A percentile compares a stretch with the other conserved stretches of the same genome.
Conservation (phyloP, 768 basidiomycete species). For the Tubosaeta sp. region DNA sequence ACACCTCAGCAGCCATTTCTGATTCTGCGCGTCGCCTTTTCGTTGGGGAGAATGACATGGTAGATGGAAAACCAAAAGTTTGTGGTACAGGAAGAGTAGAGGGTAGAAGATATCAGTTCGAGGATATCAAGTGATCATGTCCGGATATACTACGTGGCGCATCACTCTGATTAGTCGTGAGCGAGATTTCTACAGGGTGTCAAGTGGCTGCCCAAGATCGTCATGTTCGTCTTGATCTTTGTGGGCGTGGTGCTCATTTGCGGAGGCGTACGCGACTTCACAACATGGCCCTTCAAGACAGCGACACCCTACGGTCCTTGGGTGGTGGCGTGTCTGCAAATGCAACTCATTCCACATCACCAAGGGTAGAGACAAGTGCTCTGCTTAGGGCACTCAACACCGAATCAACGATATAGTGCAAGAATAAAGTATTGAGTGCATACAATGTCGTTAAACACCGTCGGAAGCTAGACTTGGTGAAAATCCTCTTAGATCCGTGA, state of each 20-base stretch:
- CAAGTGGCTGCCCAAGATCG: conserved; percentile 25
- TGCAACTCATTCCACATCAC: not conserved
- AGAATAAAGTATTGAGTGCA: too few species aligned
- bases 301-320: not conserved
- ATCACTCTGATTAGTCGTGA: too few species aligned
- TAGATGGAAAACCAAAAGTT: too few species aligned
- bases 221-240: conserved; percentile 14
- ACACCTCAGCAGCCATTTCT: too few species aligned
- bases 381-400: not conserved
- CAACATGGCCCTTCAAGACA: not conserved
- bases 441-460: conserved; percentile 38
- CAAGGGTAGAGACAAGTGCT: not conserved
- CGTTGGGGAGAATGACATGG: too few species aligned
- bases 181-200: too few species aligned
- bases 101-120: too few species aligned
- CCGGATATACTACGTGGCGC: too few species aligned
- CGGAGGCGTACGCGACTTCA: conserved; percentile 13
- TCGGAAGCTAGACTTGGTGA: conserved; percentile 39
- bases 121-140: too few species aligned
- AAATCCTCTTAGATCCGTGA: conserved; percentile 35
- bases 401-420: not conserved
- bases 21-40: too few species aligned
- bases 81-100: too few species aligned
- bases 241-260: conserved; percentile 6
- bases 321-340: not conserved